Base-by-base conservation (phyloP, 1,284 basidiomycete species). In the Psilocybe mexicana region DNA sequence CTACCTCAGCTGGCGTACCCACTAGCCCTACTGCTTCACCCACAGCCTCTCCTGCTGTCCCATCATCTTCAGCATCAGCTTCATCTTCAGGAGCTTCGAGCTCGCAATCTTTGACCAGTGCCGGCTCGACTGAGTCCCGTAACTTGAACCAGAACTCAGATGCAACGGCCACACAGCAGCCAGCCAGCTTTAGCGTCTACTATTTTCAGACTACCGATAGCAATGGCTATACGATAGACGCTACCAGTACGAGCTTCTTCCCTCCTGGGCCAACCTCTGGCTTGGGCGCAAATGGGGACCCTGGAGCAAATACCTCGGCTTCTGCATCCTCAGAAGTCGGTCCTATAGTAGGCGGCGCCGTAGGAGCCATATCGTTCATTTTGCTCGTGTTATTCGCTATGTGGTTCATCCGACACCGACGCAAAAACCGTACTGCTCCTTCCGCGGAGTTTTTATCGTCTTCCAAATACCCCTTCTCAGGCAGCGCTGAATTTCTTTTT, bases 401-500 rank as follows among this genome's bases (percentile, higher is more conserved):
- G 44, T 49, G 61, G 25, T 24, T 62, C 44, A 47, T 65, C 47
- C 63, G 61, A 18, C 63, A 64, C 30, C 60, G 65, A 24, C 55
- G 53, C 46, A 72, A 70, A 55, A 73, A 66, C 28, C 76, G 70
- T 43, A 74, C 69, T 11, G 73, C 80, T 2, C 82, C 84, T 1
- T 83, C 83, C 2, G 74, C 79, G 6, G 80, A 82, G 60, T 84
- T 82, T 61, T 59, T 77, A 14, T 10, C 50, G 6, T 53, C 46
- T 40, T 42, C 47, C 33, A 43, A 42, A 45, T 45, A 63, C 10
- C 46, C 62, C 26, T 63, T 60, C 47, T 43, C 47, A 23, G 59
- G 46, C 49, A 52, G 54, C 33, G 36, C 48, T 23, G 58, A 60
- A 24, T 58, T 47, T 25, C 59, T 54, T 46, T 60, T 52, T 40